phyloP scores from a whole-genome alignment of 2,329 filamentous ascomycete species.

The Cladobotryum protrusum region DNA sequence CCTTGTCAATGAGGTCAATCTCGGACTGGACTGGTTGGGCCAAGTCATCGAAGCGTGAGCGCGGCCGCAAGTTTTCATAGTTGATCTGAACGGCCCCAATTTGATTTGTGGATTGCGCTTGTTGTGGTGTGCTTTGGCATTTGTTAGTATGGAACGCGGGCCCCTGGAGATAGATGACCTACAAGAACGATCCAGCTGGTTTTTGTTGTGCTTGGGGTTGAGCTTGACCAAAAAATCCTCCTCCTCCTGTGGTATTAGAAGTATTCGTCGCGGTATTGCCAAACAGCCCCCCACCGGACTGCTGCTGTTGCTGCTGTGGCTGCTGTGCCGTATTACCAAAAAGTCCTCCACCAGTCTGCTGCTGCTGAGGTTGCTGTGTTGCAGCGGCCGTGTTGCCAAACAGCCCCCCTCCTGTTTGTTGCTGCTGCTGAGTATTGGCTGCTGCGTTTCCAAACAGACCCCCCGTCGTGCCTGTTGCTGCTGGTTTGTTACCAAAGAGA shows the following conservation, averaged over 20 bases:
- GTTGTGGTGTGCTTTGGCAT: conserved; percentile 25
- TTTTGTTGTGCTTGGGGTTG: conserved; percentile 31
- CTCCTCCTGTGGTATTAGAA: conserved; percentile 15
- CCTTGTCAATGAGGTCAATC: conserved; percentile 70
- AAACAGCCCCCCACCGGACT: conserved; percentile 20
- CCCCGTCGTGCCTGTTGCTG: conserved; percentile 15
- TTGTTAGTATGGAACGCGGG: conserved; percentile 19
- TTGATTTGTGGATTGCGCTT: conserved; percentile 38
- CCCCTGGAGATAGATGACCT: conserved; percentile 10
- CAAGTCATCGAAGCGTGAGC: conserved; percentile 87
- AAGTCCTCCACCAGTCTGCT: conserved; percentile 16
- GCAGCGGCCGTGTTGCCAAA: conserved; percentile 25
- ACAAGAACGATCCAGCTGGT: conserved; percentile 28
- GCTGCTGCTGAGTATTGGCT: conserved; percentile 23
- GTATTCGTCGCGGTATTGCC: conserved; percentile 16
- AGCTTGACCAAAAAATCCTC: conserved; percentile 29
- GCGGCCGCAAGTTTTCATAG: conserved; percentile 69
- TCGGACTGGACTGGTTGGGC: conserved; percentile 73
- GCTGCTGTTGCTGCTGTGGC: conserved; percentile 13
- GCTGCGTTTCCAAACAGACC: conserved; percentile 28
- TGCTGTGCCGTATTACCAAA: conserved; percentile 18
- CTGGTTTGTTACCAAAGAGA: conserved; percentile 16
- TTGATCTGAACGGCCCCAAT: conserved; percentile 74
- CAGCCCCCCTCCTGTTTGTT: conserved; percentile 22
- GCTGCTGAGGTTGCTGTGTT: conserved; percentile 1